A percentile compares a stretch with the other conserved stretches of the same genome.
Evolutionary conservation across 2,329 filamentous ascomycete genomes (phyloP).

Genomic region (Lasiodiplodia sp.): DNA sequence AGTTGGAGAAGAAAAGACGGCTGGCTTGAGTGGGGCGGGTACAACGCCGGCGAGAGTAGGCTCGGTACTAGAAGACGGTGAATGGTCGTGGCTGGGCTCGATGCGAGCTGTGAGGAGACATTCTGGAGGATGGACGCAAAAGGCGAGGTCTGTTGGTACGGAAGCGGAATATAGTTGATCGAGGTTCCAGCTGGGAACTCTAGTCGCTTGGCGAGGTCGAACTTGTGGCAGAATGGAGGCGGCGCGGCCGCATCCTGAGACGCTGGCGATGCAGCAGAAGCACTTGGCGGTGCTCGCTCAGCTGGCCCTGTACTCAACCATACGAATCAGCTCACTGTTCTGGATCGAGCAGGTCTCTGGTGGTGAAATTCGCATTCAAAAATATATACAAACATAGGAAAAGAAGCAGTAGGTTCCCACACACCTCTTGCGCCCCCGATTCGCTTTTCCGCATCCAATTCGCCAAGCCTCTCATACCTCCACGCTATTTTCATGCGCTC

Average conservation of each 20-base stretch:
- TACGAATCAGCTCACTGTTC: constrained; percentile 32
- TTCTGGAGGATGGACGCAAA: constrained; percentile 72
- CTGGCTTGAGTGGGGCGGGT: constrained; percentile 72
- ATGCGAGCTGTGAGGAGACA: constrained; percentile 62
- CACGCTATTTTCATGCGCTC: constrained; percentile 99
- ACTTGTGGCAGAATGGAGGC: constrained; percentile 58
- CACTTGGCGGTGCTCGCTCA: constrained; percentile 17
- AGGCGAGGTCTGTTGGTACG: constrained; percentile 57
- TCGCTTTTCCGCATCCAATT: constrained; percentile 64
- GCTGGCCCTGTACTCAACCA: constrained; percentile 19
- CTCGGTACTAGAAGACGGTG: constrained; percentile 87
- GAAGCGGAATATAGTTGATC: constrained; percentile 64
- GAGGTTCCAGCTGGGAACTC: constrained; percentile 49
- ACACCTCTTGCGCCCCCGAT: constrained; percentile 66
- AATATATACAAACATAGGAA: constrained; percentile 31
- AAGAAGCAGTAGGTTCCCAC: constrained; percentile 37
- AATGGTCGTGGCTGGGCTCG: constrained; percentile 62
- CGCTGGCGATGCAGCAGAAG: constrained; percentile 3
- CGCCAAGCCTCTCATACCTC: constrained; percentile 88
- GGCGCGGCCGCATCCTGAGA: constrained; percentile 34
- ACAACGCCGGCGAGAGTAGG: constrained; percentile 85
- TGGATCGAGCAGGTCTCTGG: neutral
- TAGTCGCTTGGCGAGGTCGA: constrained; percentile 61
- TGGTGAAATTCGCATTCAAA: constrained; percentile 12
- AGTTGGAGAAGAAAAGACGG: constrained; percentile 81